Percentiles rank a stretch among this genome's conserved stretches.
These are phyloP conservation scores for Fomitopsis serialis DNA, from an alignment of 768 basidiomycete genomes.

Conservation along the genomic window DNA sequence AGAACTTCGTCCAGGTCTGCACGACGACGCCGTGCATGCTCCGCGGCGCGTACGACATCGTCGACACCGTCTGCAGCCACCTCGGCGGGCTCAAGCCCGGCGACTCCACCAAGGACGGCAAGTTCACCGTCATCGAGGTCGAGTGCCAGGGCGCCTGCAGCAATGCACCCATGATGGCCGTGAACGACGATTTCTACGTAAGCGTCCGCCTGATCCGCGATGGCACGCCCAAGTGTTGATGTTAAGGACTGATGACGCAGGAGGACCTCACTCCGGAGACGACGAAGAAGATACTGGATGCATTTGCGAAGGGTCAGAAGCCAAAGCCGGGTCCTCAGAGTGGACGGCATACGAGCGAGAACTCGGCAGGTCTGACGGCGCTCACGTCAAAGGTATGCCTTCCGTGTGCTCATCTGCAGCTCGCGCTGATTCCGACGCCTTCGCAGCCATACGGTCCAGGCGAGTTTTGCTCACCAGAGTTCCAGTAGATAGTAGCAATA, in stretches of 20 bases:
- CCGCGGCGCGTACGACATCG: conserved; percentile 84
- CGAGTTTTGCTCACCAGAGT: conserved; percentile 82
- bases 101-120: conserved; percentile 91
- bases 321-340: conserved; percentile 94
- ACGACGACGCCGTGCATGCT: conserved; percentile 99
- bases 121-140: conserved; percentile 96
- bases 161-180: conserved; percentile 95
- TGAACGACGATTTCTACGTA: conserved; percentile 96
- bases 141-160: conserved; percentile 99
- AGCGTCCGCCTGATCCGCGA: conserved; percentile 21
- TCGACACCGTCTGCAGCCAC: conserved; percentile 77
- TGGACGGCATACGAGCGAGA: conserved; percentile 83
- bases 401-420: conserved; percentile 4
- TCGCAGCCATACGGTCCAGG: conserved; percentile 91
- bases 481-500: conserved; percentile 29
- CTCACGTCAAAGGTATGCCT: conserved; percentile 62
- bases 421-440: not conserved
- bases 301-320: conserved; percentile 75
- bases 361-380: conserved; percentile 85
- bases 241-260: conserved; percentile 30
- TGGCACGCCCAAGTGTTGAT: not conserved
- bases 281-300: conserved; percentile 75
- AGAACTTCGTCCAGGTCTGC: conserved; percentile 96
- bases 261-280: conserved; percentile 79
- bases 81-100: conserved; percentile 83